A percentile compares a stretch with the other conserved stretches of the same genome.
Evolutionary conservation across 2,329 filamentous ascomycete genomes (phyloP).

Genomic region (Fusarium palustre): DNA sequence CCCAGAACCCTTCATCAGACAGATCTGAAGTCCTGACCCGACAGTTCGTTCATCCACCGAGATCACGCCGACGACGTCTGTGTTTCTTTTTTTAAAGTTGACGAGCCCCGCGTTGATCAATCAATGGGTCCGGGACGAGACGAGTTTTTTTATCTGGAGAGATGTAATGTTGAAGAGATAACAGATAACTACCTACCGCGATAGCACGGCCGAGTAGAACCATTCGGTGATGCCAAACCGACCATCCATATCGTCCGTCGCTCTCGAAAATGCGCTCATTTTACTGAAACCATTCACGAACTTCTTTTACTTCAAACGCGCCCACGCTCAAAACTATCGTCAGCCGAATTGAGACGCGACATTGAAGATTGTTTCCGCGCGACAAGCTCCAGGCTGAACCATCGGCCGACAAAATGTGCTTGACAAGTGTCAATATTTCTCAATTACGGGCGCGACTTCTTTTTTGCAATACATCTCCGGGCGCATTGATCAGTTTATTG

Average conservation of each 20-base stretch:
- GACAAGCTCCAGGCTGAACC: slow-evolving; percentile 16
- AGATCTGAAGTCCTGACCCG: not conserved
- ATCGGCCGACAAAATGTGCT: slow-evolving; percentile 45
- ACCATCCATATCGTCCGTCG: not conserved
- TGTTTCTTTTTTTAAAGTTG: slow-evolving; percentile 7
- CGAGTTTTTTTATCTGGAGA: not conserved
- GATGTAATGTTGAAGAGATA: not conserved
- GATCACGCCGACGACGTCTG: slow-evolving; percentile 7
- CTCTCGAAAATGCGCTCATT: not conserved
- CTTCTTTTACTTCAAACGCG: not conserved
- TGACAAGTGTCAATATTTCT: slow-evolving; percentile 38
- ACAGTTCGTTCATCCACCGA: not conserved
- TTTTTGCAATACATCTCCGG: slow-evolving; percentile 14
- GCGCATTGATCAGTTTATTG: not conserved
- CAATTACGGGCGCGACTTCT: slow-evolving; percentile 26
- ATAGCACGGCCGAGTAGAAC: not conserved
- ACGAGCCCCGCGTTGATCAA: not conserved
- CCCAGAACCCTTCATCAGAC: not conserved
- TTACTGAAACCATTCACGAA: not conserved
- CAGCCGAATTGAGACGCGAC: not conserved
- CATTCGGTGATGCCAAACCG: not conserved
- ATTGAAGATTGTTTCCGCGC: not conserved
- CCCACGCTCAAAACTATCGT: not conserved
- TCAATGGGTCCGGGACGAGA: not conserved
- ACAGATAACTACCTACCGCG: not conserved